phyloP scores from a whole-genome alignment of 495 filamentous ascomycete genomes.

The Immersiella caudata region DNA sequence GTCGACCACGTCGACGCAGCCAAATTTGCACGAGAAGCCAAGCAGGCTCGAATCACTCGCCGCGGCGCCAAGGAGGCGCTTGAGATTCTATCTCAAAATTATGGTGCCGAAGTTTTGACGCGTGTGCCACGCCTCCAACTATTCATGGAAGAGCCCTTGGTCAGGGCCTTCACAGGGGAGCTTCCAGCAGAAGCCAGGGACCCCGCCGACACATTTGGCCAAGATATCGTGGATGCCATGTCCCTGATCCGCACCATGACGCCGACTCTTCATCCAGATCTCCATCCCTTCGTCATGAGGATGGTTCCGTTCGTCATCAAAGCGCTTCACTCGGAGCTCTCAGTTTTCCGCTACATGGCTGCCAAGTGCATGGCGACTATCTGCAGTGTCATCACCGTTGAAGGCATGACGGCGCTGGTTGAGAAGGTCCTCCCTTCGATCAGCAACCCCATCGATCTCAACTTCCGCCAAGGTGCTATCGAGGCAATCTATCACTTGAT shows the following conservation, averaged over 20 bases:
- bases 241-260: slow-evolving; percentile 89
- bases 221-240: slow-evolving; percentile 90
- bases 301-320: slow-evolving; percentile 86
- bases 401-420: slow-evolving; percentile 94
- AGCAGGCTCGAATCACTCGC: slow-evolving; percentile 81
- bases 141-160: slow-evolving; percentile 80
- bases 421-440: slow-evolving; percentile 90
- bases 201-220: slow-evolving; percentile 71
- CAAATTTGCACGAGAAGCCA: slow-evolving; percentile 83
- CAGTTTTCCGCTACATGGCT: slow-evolving; percentile 92
- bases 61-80: slow-evolving; percentile 93
- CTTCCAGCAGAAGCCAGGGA: slow-evolving; percentile 70
- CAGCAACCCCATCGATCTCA: slow-evolving; percentile 82
- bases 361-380: slow-evolving; percentile 97
- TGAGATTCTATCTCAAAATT: slow-evolving; percentile 79
- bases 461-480: slow-evolving; percentile 87
- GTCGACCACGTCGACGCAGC: slow-evolving; percentile 88
- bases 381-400: slow-evolving; percentile 91
- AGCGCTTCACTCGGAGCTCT: slow-evolving; percentile 80
- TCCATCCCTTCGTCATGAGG: slow-evolving; percentile 75
- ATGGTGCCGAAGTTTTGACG: slow-evolving; percentile 73
- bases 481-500: slow-evolving; percentile 95
- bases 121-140: slow-evolving; percentile 77
- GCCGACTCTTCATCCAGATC: slow-evolving; percentile 72
- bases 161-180: slow-evolving; percentile 70